Percentiles rank a stretch among this genome's conserved stretches.
These are phyloP conservation scores for Starmera stellimalicola DNA, from an alignment of 1,139 yeast genomes.

Conservation along the genomic window DNA sequence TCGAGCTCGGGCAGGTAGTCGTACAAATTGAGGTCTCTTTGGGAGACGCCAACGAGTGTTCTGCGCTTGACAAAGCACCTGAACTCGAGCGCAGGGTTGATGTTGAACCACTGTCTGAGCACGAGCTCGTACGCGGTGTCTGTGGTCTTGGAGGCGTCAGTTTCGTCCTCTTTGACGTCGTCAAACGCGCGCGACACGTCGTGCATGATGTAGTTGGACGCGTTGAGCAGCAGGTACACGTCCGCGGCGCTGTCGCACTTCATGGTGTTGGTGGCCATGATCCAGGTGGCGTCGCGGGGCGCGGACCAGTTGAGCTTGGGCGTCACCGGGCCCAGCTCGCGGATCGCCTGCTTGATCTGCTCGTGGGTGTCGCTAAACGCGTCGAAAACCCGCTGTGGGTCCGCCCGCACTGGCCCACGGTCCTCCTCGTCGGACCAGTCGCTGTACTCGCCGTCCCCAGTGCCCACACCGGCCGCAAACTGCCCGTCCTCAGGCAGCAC, in stretches of 20 bases:
- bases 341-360: conserved; percentile 33
- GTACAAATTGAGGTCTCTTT: conserved; percentile 79
- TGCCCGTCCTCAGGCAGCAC: conserved; percentile 43
- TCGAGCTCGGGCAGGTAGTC: conserved; percentile 47
- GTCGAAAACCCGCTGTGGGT: conserved; percentile 11
- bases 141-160: conserved; percentile 12
- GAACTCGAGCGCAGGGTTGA: conserved; percentile 88
- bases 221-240: conserved; percentile 66
- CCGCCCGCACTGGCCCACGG: conserved; percentile 21
- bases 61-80: conserved; percentile 67
- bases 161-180: conserved; percentile 15
- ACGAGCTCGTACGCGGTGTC: conserved; percentile 49
- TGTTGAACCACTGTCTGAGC: conserved; percentile 67
- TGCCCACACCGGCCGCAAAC: conserved; percentile 28
- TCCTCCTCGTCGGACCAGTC: conserved; percentile 51
- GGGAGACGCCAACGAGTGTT: conserved; percentile 63
- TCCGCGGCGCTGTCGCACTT: conserved; percentile 65
- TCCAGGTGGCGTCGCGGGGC: conserved; percentile 94
- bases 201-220: conserved; percentile 81
- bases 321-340: conserved; percentile 50
- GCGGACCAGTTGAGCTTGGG: conserved; percentile 97
- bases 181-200: conserved; percentile 72
- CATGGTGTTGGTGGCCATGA: conserved; percentile 66
- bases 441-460: conserved; percentile 57
- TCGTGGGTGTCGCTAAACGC: conserved; percentile 53